Percentiles rank a stretch among this genome's conserved stretches.
Evolutionary conservation across 2,329 filamentous ascomycete species (phyloP).

Genomic region (Exophiala sideris): DNA sequence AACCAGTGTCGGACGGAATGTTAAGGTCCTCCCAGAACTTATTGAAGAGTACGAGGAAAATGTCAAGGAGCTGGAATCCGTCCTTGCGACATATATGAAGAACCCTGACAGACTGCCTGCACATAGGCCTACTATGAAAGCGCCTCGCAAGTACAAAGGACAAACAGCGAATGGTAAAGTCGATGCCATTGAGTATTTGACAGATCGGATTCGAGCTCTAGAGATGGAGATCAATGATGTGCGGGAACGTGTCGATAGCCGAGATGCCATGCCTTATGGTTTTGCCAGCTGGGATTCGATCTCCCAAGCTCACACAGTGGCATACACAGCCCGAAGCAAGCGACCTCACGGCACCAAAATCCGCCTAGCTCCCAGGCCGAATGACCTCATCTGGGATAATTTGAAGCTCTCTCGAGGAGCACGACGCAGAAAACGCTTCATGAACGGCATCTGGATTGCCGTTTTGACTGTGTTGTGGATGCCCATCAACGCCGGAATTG

Average conservation of each 20-base stretch:
- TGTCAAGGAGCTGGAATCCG: conserved; percentile 76
- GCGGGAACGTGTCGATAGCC: conserved; percentile 75
- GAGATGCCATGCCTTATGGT: conserved; percentile 84
- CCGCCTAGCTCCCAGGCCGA: conserved; percentile 75
- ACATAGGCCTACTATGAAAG: conserved; percentile 72
- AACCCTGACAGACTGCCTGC: conserved; percentile 77
- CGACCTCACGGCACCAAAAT: conserved; percentile 75
- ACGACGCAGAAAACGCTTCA: conserved; percentile 67
- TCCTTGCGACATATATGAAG: conserved; percentile 86
- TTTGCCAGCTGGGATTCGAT: conserved; percentile 94
- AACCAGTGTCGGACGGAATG: conserved; percentile 82
- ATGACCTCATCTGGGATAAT: conserved; percentile 96
- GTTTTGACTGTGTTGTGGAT: conserved; percentile 82
- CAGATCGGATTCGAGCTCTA: conserved; percentile 75
- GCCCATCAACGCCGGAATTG: conserved; percentile 88
- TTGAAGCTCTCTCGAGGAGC: conserved; percentile 67
- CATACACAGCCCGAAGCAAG: conserved; percentile 75
- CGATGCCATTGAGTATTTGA: conserved; percentile 92
- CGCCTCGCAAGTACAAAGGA: conserved; percentile 62
- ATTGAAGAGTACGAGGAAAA: conserved; percentile 79
- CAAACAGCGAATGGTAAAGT: conserved; percentile 70
- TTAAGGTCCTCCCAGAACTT: conserved; percentile 80
- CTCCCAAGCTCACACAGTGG: conserved; percentile 80
- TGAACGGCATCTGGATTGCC: conserved; percentile 81
- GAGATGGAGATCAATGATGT: conserved; percentile 83